Conservation (phyloP, 306 rosid genomes). For the Bauhinia variegata region DNA sequence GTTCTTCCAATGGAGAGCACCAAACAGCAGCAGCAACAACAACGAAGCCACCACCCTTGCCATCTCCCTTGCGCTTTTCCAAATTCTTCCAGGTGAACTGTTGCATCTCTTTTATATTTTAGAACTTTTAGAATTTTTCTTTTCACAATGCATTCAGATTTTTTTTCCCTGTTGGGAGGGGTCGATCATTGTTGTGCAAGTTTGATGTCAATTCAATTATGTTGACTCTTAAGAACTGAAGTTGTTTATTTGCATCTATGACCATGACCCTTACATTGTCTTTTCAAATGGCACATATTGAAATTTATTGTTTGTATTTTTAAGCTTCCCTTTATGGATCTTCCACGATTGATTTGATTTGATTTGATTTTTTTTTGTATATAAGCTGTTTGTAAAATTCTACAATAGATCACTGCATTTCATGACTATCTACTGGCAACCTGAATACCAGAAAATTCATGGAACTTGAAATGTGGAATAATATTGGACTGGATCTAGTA, state of each 20-base stretch:
- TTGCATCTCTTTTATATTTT: not conserved
- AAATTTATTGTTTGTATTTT: no score
- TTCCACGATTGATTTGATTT: not conserved
- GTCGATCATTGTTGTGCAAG: no score
- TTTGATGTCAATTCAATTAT: not conserved
- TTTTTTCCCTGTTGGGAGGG: not conserved
- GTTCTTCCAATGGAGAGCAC: conserved; percentile 55
- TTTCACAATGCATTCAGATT: not conserved
- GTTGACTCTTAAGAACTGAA: not conserved
- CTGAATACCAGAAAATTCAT: no score
- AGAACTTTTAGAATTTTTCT: not conserved
- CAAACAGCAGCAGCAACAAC: conserved; percentile 35
- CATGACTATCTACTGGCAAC: no score
- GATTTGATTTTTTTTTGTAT: not conserved
- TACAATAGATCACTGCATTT: no score
- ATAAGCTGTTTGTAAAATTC: no score
- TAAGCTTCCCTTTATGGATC: no score
- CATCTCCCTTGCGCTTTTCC: conserved; percentile 73
- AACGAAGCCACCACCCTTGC: conserved; percentile 63
- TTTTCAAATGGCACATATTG: not conserved
- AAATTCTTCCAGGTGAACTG: conserved; percentile 65
- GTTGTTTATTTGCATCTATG: not conserved
- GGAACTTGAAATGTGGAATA: no score
- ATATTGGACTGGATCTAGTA: no score
- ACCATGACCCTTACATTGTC: no score